Percentiles rank a stretch among this genome's conserved stretches.
Evolutionary conservation across 371 early-diverging fungal genomes (phyloP).

Genomic region (Basidiobolus heterosporus): DNA sequence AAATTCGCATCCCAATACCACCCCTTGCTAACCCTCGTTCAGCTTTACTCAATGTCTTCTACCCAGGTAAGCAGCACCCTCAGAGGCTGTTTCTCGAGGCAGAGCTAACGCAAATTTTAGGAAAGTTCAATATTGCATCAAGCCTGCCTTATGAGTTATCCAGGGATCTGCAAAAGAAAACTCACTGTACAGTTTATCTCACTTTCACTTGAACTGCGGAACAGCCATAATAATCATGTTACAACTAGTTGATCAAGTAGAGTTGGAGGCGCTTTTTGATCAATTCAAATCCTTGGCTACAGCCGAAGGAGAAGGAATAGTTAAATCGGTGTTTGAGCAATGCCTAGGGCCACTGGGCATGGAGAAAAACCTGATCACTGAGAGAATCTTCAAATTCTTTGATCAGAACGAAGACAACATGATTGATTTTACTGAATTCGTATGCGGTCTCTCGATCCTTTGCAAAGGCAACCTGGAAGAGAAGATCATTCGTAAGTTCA

Average conservation of each 20-base stretch:
- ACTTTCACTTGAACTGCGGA: neutral
- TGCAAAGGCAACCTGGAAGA: constrained; percentile 80
- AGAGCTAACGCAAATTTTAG: too few species aligned
- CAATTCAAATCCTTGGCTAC: constrained; percentile 54
- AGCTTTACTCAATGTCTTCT: constrained; percentile 62
- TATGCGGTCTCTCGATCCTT: constrained; percentile 61
- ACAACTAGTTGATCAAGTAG: constrained; percentile 53
- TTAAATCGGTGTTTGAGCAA: constrained; percentile 55
- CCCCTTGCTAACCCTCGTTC: constrained; percentile 75
- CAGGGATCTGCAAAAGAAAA: constrained; percentile 31
- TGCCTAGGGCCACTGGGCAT: constrained; percentile 78
- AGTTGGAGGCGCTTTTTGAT: constrained; percentile 68
- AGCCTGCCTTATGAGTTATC: constrained; percentile 16
- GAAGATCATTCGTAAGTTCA: constrained; percentile 56
- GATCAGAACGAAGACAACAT: constrained; percentile 63
- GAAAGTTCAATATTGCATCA: constrained; percentile 14
- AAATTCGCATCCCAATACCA: constrained; percentile 86
- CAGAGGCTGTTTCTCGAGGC: too few species aligned
- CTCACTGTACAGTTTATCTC: constrained; percentile 44
- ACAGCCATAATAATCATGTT: neutral
- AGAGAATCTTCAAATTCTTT: constrained; percentile 76
- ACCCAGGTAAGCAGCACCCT: constrained; percentile 43
- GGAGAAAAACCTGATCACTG: constrained; percentile 69
- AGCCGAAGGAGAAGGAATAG: constrained; percentile 50
- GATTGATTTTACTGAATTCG: constrained; percentile 70